Base-by-base conservation (phyloP, 768 basidiomycete species). In the Leccinum fibrillosum region DNA sequence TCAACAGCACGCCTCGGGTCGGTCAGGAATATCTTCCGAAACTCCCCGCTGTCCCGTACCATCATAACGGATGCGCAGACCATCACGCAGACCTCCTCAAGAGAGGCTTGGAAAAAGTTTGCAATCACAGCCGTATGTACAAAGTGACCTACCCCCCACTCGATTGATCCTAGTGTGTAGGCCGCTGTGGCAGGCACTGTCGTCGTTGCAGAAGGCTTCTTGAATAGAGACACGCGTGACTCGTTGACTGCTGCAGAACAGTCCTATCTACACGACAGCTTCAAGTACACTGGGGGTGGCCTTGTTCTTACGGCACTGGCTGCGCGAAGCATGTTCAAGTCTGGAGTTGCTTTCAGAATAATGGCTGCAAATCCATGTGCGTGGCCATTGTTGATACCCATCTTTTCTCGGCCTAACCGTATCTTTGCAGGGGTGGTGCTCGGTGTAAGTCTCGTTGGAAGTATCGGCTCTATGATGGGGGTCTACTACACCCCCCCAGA, bases 401-500 rank as follows among this genome's bases (percentile, higher is more conserved):
- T 5, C 11, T 48, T 42, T 39, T 19, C 55, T 45, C 1, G 10
- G 19, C n/a, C 28, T 64, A 37, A 39, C 19, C 42, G 28, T n/a
- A 52, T 48, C 30, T 45, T 57, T 52, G 5, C 35, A 89, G 87
- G 88, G 92, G 76, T 89, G 54, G 89, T 94, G 2, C 82, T 93
- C 48, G 92, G 90, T 61, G 84, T 89, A 52, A 87, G 91, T 72
- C 80, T 93, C 44, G 86, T 79, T 13, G 90, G 90, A 13, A 82
- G 84, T 59, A 90, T 95, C 56, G 92, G 90, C 0, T 83, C 85
- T 4, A 95, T 95, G 90, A 85, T 90, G 80, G 91, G 88, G 47
- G 84, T 85, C 2, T 83, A 83, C 68, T 88, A 84, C 72, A 94
- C 91, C 0, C 77, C 88, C 34, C 90, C 92, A 1, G 89, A 92